Evolutionary conservation across 768 basidiomycete genomes (phyloP), one percentile per base, ranked within the genome.

Genomic region (Leccinellum rugosiceps): DNA sequence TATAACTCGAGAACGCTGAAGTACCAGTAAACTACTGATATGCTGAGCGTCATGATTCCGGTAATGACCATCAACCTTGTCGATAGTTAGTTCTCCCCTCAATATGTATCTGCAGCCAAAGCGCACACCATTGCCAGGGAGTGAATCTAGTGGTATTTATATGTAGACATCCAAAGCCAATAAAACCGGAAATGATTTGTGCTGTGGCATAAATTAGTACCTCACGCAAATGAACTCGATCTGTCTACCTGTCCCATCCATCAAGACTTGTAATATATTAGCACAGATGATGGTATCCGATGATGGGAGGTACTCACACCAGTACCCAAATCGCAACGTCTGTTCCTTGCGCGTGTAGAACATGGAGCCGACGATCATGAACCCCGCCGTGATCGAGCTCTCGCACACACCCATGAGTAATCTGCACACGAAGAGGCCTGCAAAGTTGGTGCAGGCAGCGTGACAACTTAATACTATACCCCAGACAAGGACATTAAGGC

Each of bases 351-450:
- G 79, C 0, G 87, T 89, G 63, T 90, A 90, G 63, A 90, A 90
- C 88, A 90, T 89, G 28, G 84, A 82, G 38, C 77, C 87, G 55
- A 90, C 83, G 50, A 90, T 86, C 79, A 90, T 71, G 69, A 91
- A 88, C 0, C 88, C 89, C 1, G 90, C 84, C 0, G 88, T 90
- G 61, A 87, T 83, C 4, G 75, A 76, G 3, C 80, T 88, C 69
- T 92, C 89, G 65, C 88, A 90, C 72, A 84, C 80, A 31, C 89
- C 89, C 6, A 91, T 71, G 21, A 91, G 74, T 14, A 89, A 61
- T 15, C 88, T 80, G 23, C 84, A 83, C 14, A 78, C 78, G 55
- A 90, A 82, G 1, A 90, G 75, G 1, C 80, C 83, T 0, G 79
- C 80, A 62, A 90, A 90, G 65, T 82, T 83, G 61, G 74, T 86